A percentile compares a stretch with the other conserved stretches of the same genome.
Evolutionary conservation across 495 filamentous ascomycete species (phyloP).

Genomic region (Neurospora tetrasperma): DNA sequence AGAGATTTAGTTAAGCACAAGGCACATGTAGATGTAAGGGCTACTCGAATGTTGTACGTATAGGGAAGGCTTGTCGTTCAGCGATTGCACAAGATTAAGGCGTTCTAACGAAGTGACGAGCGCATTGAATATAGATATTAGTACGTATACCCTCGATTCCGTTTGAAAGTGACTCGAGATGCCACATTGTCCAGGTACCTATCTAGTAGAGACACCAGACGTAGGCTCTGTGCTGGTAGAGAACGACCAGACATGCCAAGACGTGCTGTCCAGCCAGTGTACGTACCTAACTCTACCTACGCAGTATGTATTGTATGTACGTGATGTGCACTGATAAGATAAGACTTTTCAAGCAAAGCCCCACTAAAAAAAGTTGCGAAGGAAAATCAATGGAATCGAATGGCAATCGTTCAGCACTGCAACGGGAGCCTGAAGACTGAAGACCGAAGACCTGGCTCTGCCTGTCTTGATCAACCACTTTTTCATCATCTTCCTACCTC

Average conservation of each 20-base stretch:
- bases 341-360: slow-evolving; percentile 1
- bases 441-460: not conserved
- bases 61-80: not conserved
- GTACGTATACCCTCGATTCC: not conserved
- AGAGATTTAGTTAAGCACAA: not conserved
- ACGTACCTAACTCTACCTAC: not conserved
- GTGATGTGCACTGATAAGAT: slow-evolving; percentile 13
- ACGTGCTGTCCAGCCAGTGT: not conserved
- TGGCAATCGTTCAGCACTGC: slow-evolving; percentile 7
- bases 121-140: not conserved
- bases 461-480: not conserved
- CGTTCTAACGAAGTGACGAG: not conserved
- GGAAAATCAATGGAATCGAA: not conserved
- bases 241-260: not conserved
- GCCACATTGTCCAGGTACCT: not conserved
- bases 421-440: slow-evolving; percentile 3
- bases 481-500: not conserved
- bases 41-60: not conserved
- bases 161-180: not conserved
- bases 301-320: too few relatives aligned
- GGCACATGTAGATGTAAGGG: not conserved
- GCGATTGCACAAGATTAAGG: not conserved
- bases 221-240: not conserved
- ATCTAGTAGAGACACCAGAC: not conserved
- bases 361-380: slow-evolving; percentile 15